Base-by-base conservation (phyloP, 768 basidiomycete genomes). In the Psilocybe sp. region DNA sequence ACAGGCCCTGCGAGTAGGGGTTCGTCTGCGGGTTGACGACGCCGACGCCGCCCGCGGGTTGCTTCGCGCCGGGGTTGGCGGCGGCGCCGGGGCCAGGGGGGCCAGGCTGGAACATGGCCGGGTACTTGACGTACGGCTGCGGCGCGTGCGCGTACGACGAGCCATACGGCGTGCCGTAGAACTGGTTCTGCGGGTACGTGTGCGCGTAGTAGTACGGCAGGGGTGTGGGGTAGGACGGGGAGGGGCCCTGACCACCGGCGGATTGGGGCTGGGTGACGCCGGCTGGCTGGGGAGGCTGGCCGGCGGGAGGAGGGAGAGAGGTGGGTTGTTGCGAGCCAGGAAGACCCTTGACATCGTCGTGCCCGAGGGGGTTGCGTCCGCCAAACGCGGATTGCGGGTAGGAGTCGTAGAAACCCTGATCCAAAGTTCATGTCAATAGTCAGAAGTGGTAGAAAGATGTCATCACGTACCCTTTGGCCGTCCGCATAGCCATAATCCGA, bases 351-450 rank as follows among this genome's bases (percentile, higher is more conserved):
- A 84, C 76, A 45, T 92, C 89, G 35, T 92, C 89, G 41, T 89
- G 88, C 13, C 79, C 78, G 7, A 90, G 73, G 18, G 77, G 78
- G 52, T 76, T 81, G 15, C 89, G 78, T 50, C 77, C 79, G 32
- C 78, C 78, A 55, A 91, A 92, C 28, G 72, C 78, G 38, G 76
- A 70, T 46, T 78, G 85, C 56, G 83, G 87, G 44, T 62, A 60
- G 60, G 91, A 90, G 8, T 91, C 89, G 60, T 92, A 92, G 69
- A 89, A 89, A 56, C 80, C 80, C 85, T 87, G 55, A 19, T 47
- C 36, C 56, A 45, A 47, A 53, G 58, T 65, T 46, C 60, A 55
- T 32, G 55, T 56, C 47, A 36, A 47, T 36, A 35, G 50, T 43
- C 4, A 37, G 9, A 16, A 23, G 28, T 56, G 47, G 3, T 43